A percentile compares a stretch with the other conserved stretches of the same genome.
These are phyloP conservation scores for Peronospora destructor DNA, from an alignment of 352 stramenopile species.

Conservation along the genomic window DNA sequence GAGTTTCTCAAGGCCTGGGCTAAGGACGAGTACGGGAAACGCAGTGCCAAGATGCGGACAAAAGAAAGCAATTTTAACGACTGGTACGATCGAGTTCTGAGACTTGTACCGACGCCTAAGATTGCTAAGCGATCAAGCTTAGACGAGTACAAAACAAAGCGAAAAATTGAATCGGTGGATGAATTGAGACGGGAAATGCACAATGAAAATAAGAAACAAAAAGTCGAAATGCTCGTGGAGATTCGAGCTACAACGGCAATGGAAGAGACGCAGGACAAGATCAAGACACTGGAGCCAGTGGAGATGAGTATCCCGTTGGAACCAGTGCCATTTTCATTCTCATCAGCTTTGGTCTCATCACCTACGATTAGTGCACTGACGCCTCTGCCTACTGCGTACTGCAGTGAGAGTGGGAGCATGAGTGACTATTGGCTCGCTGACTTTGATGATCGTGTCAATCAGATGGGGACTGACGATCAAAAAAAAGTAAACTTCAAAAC, in stretches of 20 bases:
- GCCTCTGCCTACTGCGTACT: conserved; percentile 8
- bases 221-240: conserved; percentile 4
- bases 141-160: conserved; percentile 18
- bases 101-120: conserved; percentile 37
- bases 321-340: conserved; percentile 1
- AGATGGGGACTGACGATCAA: conserved; percentile 9
- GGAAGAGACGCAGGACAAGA: neutral
- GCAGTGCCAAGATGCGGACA: conserved; percentile 4
- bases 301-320: conserved; percentile 10
- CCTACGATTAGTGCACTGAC: neutral
- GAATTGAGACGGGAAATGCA: conserved; percentile 8
- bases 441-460: conserved; percentile 2
- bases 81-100: conserved; percentile 46
- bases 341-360: neutral
- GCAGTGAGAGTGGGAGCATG: conserved; percentile 7
- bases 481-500: conserved; percentile 5
- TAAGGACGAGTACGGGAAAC: conserved; percentile 51
- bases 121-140: conserved; percentile 34
- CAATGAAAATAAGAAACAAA: conserved; percentile 10
- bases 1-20: conserved; percentile 68
- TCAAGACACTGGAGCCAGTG: conserved; percentile 1
- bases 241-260: neutral
- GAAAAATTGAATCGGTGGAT: conserved; percentile 14
- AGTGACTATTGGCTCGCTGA: conserved; percentile 14
- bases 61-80: conserved; percentile 32